Evolutionary conservation across 176 grass and related monocot species (phyloP).

Genomic region (Ampelocalamus luodianensis): DNA sequence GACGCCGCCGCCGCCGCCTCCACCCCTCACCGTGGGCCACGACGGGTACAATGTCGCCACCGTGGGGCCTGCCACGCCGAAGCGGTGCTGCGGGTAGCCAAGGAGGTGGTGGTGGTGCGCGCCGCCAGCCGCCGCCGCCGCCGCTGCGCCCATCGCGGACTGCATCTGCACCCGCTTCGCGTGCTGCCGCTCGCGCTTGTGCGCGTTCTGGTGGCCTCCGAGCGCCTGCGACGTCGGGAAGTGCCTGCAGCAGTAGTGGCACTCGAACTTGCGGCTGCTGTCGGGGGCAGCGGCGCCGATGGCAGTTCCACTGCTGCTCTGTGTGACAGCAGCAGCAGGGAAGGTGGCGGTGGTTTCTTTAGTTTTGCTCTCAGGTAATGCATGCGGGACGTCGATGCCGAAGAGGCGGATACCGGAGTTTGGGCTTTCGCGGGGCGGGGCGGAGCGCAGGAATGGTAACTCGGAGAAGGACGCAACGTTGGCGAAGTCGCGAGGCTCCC

Average conservation of each 20-base stretch:
- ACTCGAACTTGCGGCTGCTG: slow-evolving; percentile 91
- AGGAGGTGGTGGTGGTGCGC: slow-evolving; percentile 65
- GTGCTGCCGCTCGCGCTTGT: slow-evolving; percentile 95
- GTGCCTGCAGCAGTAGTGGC: slow-evolving; percentile 96
- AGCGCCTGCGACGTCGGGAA: slow-evolving; percentile 98
- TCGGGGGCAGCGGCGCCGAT: slow-evolving; percentile 33
- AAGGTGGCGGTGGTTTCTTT: slow-evolving; percentile 28
- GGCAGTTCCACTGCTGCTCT: slow-evolving; percentile 36
- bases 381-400: slow-evolving; percentile 77
- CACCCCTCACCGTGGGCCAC: slow-evolving; percentile 33
- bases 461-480: slow-evolving; percentile 84
- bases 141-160: slow-evolving; percentile 60
- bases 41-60: slow-evolving; percentile 53
- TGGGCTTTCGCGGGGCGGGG: slow-evolving; percentile 50
- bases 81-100: slow-evolving; percentile 64
- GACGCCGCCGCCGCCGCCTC: slow-evolving; percentile 22
- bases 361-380: slow-evolving; percentile 28
- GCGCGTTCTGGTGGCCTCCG: slow-evolving; percentile 97
- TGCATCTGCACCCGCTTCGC: slow-evolving; percentile 95
- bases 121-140: slow-evolving; percentile 43
- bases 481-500: slow-evolving; percentile 69
- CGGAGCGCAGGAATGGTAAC: slow-evolving; percentile 73
- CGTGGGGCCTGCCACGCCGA: slow-evolving; percentile 42
- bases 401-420: slow-evolving; percentile 79
- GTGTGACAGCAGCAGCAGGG: neutral